phyloP scores from a whole-genome alignment of 2,329 filamentous ascomycete species.

The Harringtonia aguacate region DNA sequence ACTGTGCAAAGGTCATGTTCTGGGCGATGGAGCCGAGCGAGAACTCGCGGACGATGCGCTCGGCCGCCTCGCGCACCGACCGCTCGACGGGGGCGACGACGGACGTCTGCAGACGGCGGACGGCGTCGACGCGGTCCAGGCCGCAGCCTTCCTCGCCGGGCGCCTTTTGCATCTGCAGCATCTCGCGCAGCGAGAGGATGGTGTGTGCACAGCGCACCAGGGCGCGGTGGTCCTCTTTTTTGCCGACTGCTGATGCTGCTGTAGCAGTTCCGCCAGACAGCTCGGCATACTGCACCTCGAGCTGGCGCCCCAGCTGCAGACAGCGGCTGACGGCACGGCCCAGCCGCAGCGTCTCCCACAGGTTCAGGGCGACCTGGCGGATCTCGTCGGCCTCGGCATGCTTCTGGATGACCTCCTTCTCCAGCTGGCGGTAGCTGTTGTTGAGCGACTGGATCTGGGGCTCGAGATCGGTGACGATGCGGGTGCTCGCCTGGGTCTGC shows the following conservation, averaged over 20 bases:
- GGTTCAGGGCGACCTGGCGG: conserved; percentile 60
- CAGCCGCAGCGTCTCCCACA: conserved; percentile 71
- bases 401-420: conserved; percentile 76
- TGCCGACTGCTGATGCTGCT: conserved; percentile 12
- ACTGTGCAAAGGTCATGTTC: conserved; percentile 46
- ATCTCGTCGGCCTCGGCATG: conserved; percentile 82
- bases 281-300: conserved; percentile 78
- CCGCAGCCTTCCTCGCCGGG: conserved; percentile 67
- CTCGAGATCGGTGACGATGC: conserved; percentile 67
- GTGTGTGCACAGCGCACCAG: conserved; percentile 77
- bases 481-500: conserved; percentile 61
- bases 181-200: conserved; percentile 62
- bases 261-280: neutral
- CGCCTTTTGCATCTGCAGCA: conserved; percentile 56
- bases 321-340: conserved; percentile 68
- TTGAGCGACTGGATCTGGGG: conserved; percentile 70
- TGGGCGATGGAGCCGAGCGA: conserved; percentile 45
- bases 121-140: conserved; percentile 61
- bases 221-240: conserved; percentile 63
- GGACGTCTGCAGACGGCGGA: conserved; percentile 56
- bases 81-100: conserved; percentile 64
- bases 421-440: conserved; percentile 74
- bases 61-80: conserved; percentile 59
- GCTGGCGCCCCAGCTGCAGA: conserved; percentile 70
- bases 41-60: conserved; percentile 77